Conservation (phyloP, 2,329 filamentous ascomycete genomes). For the Ceratocystiopsis sp. region DNA sequence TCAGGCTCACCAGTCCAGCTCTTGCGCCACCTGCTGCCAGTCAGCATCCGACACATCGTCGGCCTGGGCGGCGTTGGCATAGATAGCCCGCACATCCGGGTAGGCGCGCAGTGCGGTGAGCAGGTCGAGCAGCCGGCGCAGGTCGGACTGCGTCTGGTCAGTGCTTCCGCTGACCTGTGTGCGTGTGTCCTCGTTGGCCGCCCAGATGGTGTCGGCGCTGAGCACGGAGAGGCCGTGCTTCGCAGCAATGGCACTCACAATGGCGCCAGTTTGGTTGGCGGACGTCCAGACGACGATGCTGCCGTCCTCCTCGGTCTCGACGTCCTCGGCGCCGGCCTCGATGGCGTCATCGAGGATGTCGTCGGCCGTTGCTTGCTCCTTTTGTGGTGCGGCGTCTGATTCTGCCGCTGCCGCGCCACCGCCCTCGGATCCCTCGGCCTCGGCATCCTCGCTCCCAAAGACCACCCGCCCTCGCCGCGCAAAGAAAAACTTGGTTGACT, state of each 20-base stretch:
- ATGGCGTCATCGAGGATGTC: slow-evolving; percentile 67
- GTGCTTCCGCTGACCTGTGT: slow-evolving; percentile 45
- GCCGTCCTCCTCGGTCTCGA: slow-evolving; percentile 45
- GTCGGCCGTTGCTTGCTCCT: slow-evolving; percentile 34
- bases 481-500: slow-evolving; percentile 73
- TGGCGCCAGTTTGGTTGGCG: slow-evolving; percentile 44
- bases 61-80: slow-evolving; percentile 44
- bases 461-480: slow-evolving; percentile 59
- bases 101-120: slow-evolving; percentile 46
- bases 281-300: slow-evolving; percentile 55
- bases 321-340: slow-evolving; percentile 66
- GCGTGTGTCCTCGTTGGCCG: slow-evolving; percentile 63
- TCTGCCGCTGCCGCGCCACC: slow-evolving; percentile 42
- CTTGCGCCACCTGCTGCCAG: slow-evolving; percentile 36
- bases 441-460: slow-evolving; percentile 29
- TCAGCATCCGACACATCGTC: slow-evolving; percentile 22
- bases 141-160: slow-evolving; percentile 23
- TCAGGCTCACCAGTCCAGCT: slow-evolving; percentile 24
- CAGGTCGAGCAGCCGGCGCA: slow-evolving; percentile 41
- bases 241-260: slow-evolving; percentile 45
- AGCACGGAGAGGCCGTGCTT: slow-evolving; percentile 48
- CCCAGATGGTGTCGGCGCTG: slow-evolving; percentile 70
- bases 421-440: slow-evolving; percentile 49
- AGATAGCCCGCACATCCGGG: slow-evolving; percentile 60
- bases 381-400: slow-evolving; percentile 6